A percentile compares a stretch with the other conserved stretches of the same genome.
Conservation (phyloP, 2,329 filamentous ascomycete species). For the Hymenoscyphus occultus region DNA sequence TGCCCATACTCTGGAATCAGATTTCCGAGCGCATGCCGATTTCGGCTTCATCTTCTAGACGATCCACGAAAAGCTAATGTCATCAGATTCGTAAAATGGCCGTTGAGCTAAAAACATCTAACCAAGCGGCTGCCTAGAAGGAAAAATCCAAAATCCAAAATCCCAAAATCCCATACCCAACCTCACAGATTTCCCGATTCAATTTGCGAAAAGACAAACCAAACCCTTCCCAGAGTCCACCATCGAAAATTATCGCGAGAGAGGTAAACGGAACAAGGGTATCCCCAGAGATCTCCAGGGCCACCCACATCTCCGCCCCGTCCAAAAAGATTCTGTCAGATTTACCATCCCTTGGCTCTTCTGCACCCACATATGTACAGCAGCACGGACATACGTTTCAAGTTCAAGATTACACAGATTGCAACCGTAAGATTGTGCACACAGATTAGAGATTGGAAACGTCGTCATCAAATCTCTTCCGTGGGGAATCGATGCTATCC, state of each 20-base stretch:
- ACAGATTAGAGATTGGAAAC: slow-evolving; percentile 3
- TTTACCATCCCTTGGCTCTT: neutral
- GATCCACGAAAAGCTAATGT: neutral
- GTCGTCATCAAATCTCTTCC: neutral
- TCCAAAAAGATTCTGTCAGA: neutral
- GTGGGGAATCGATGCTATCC: neutral
- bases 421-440: slow-evolving; percentile 4
- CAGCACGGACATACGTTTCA: slow-evolving; percentile 4
- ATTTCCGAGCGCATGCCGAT: neutral
- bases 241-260: neutral
- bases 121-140: neutral
- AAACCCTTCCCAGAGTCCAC: neutral
- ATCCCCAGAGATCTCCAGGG: neutral
- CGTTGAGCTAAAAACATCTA: neutral
- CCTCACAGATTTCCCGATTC: neutral
- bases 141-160: neutral
- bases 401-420: slow-evolving; percentile 4
- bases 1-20: neutral
- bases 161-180: neutral
- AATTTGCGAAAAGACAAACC: neutral
- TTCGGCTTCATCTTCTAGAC: neutral
- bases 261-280: neutral
- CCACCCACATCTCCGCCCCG: neutral
- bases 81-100: neutral
- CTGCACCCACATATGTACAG: neutral